Evolutionary conservation across 805 yeast genomes (phyloP), one percentile per base, ranked within the genome.

Genomic region (Candida maltosa): DNA sequence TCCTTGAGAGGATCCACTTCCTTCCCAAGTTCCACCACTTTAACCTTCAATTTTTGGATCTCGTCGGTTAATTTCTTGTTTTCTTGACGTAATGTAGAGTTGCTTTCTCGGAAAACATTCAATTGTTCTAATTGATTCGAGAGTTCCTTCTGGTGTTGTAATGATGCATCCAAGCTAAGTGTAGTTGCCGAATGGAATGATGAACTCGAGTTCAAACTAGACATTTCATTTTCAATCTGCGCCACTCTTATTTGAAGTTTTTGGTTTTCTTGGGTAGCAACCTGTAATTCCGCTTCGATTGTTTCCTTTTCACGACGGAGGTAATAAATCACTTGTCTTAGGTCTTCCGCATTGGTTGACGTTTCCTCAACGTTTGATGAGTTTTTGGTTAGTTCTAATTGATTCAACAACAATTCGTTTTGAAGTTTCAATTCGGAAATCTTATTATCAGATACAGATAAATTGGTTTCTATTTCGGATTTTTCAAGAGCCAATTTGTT

Each of bases 251-350:
- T 76, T 42, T 75, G 70, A 19, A 79, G 57, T 25, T 75, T 63
- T 24, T 63, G 66, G 37, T 71, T 70, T 46, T 84, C 93, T 39
- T 78, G 75, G 8, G 59, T 52, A 16, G 55, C 42, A 7, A 46
- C 40, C 1, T 41, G 15, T 3, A 49, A 61, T 46, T 80, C 83
- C 6, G 78, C 71, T 31, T 78, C 81, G 1, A 80, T 68, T 4
- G 80, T 65, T 42, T 87, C 95, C 48, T 81, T 83, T 45, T 86
- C 94, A 41, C 82, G 77, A 30, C 89, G 80, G 38, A 87, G 62
- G 47, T 73, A 80, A 2, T 69, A 52, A 23, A 87, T 60, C 18
- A 87, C 70, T 42, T 80, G 80, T 33, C 56, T 56, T 31, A 62
- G n/a, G 26, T 34, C 29, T 8, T 26, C 29, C 10, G 34, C 43